A percentile compares a stretch with the other conserved stretches of the same genome.
Evolutionary conservation across 768 basidiomycete species (phyloP).

Genomic region (Macrolepiota fuliginosa): DNA sequence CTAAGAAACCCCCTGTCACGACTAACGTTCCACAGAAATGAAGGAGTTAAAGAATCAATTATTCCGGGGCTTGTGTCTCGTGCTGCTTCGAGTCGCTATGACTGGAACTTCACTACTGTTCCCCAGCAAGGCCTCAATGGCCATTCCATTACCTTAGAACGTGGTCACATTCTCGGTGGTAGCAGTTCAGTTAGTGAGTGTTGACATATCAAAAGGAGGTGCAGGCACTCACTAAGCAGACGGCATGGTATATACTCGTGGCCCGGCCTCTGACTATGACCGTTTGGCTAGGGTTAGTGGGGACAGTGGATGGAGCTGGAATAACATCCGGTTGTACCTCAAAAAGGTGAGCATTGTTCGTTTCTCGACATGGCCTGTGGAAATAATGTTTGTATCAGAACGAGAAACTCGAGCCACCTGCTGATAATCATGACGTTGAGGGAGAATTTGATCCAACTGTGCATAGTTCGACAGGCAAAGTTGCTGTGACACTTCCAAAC

Average conservation of each 20-base stretch:
- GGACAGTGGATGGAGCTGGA: too few relatives aligned
- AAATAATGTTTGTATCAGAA: constrained; percentile 4
- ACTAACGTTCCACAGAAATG: background rate
- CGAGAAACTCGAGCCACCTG: constrained; percentile 18
- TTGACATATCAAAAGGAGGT: background rate
- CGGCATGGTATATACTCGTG: constrained; percentile 24
- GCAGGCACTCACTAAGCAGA: constrained; percentile 15
- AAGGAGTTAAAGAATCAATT: background rate
- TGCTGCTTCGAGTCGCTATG: too few relatives aligned
- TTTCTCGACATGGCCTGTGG: constrained; percentile 13
- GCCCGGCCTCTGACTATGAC: constrained; percentile 18
- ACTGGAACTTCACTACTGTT: background rate
- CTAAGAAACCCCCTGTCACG: background rate
- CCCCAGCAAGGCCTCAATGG: background rate
- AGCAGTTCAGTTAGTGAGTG: constrained; percentile 24
- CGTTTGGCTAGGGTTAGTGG: too few relatives aligned
- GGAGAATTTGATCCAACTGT: constrained; percentile 19
- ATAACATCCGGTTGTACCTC: constrained; percentile 23
- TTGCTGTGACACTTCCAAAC: constrained; percentile 15
- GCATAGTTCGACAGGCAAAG: too few relatives aligned
- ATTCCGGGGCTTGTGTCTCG: too few relatives aligned
- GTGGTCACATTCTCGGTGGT: background rate
- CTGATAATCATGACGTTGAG: constrained; percentile 16
- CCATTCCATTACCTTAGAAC: background rate
- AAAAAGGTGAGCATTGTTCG: constrained; percentile 18